Conservation (phyloP, 2,329 filamentous ascomycete species). For the Pseudopyricularia cyperi region DNA sequence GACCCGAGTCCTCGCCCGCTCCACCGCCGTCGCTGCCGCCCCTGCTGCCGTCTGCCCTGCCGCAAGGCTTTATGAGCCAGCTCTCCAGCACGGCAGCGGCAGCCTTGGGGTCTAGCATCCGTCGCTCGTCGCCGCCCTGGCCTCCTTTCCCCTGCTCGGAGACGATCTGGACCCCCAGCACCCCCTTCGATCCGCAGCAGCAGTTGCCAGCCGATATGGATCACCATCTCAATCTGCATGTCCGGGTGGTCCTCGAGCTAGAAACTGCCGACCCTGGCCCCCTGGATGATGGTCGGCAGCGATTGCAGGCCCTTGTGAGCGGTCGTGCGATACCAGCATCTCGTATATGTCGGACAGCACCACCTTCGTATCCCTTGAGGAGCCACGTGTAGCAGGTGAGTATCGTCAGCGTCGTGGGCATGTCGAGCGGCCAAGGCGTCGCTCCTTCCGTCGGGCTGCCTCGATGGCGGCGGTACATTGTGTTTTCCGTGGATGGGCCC, state of each 20-base stretch:
- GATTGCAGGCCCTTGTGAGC: neutral
- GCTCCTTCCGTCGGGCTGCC: neutral
- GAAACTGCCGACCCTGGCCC: neutral
- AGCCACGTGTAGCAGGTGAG: neutral
- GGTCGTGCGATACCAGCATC: neutral
- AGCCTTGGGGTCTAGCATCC: neutral
- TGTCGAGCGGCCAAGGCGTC: neutral
- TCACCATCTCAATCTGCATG: neutral
- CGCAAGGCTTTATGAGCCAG: neutral
- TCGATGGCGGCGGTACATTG: neutral
- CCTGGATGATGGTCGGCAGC: neutral
- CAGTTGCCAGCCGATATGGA: neutral
- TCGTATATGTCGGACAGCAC: neutral
- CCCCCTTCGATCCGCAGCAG: neutral
- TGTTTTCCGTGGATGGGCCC: neutral
- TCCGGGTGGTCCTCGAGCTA: neutral
- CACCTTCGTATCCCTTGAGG: neutral
- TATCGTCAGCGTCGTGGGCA: neutral
- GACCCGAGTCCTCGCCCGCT: neutral
- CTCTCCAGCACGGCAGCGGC: neutral
- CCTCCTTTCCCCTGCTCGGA: neutral
- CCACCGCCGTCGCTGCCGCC: neutral
- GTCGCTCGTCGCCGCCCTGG: neutral
- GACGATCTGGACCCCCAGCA: neutral
- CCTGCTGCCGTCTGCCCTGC: neutral